These are phyloP conservation scores for Fusarium papillatum DNA, from an alignment of 2,329 filamentous ascomycete genomes.

Conservation along the genomic window DNA sequence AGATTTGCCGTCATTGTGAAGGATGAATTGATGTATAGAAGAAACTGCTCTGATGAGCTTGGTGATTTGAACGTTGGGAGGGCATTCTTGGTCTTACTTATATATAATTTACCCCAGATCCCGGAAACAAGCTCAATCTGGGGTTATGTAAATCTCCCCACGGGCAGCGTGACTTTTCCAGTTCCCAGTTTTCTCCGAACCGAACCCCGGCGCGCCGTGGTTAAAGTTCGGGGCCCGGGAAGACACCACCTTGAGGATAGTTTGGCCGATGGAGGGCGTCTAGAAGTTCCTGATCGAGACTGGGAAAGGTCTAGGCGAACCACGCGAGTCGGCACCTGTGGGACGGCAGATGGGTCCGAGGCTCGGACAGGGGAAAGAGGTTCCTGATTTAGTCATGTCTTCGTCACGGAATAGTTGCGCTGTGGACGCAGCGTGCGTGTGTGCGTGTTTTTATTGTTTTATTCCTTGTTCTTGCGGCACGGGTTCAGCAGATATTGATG, in stretches of 20 bases:
- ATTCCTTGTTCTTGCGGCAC: not conserved
- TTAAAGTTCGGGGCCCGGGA: constrained; percentile 2
- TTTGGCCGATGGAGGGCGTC: constrained; percentile 17
- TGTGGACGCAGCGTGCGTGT: not conserved
- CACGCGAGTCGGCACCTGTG: constrained; percentile 18
- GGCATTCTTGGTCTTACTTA: constrained; percentile 19
- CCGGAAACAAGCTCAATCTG: constrained; percentile 18
- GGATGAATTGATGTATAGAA: not conserved
- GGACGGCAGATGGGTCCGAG: constrained; percentile 13
- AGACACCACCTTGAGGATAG: not conserved
- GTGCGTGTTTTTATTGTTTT: not conserved
- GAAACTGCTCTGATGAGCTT: not conserved
- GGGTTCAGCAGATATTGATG: not conserved
- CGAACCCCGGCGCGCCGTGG: constrained; percentile 5
- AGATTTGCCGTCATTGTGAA: constrained; percentile 5
- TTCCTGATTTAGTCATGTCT: not conserved
- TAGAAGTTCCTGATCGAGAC: constrained; percentile 34
- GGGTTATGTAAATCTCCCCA: constrained; percentile 16
- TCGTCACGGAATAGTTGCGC: not conserved
- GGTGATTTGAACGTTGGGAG: constrained; percentile 1
- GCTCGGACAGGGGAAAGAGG: constrained; percentile 13
- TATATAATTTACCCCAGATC: constrained; percentile 33
- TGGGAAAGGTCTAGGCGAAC: not conserved
- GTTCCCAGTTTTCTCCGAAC: not conserved
- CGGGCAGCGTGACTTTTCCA: constrained; percentile 3